phyloP scores from a whole-genome alignment of 2,329 filamentous ascomycete genomes.

The Emmonsia crescens region DNA sequence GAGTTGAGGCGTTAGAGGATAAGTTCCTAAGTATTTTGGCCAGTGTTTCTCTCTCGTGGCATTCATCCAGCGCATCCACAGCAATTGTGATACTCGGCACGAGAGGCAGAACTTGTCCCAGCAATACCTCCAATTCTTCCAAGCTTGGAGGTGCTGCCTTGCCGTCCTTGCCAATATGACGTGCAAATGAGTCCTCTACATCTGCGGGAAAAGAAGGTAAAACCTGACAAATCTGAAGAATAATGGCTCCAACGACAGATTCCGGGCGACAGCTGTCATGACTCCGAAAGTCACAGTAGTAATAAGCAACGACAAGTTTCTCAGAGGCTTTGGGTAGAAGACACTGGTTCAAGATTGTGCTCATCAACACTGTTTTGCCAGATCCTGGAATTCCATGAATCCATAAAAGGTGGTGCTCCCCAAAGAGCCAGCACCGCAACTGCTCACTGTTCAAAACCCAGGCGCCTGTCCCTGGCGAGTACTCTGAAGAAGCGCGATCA shows the following conservation, averaged over 20 bases:
- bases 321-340: not conserved
- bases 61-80: slow-evolving; percentile 4
- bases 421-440: not conserved
- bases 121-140: not conserved
- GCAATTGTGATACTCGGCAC: not conserved
- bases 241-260: not conserved
- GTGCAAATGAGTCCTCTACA: not conserved
- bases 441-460: slow-evolving; percentile 1
- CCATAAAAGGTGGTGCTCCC: not conserved
- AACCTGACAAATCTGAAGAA: slow-evolving; percentile 1
- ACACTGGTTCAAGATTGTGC: slow-evolving; percentile 4
- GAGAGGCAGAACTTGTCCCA: not conserved
- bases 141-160: not conserved
- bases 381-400: slow-evolving; percentile 5
- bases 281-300: slow-evolving; percentile 5
- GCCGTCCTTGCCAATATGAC: slow-evolving; percentile 4
- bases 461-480: not conserved
- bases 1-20: not conserved
- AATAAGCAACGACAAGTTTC: not conserved
- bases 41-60: not conserved
- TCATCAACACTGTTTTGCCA: slow-evolving; percentile 3
- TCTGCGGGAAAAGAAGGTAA: not conserved
- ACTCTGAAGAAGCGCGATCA: slow-evolving; percentile 1
- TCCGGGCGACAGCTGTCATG: slow-evolving; percentile 3
- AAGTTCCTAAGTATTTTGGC: not conserved